These are phyloP conservation scores for Malassezia pachydermatis DNA, from an alignment of 1,284 basidiomycete genomes.

Conservation along the genomic window DNA sequence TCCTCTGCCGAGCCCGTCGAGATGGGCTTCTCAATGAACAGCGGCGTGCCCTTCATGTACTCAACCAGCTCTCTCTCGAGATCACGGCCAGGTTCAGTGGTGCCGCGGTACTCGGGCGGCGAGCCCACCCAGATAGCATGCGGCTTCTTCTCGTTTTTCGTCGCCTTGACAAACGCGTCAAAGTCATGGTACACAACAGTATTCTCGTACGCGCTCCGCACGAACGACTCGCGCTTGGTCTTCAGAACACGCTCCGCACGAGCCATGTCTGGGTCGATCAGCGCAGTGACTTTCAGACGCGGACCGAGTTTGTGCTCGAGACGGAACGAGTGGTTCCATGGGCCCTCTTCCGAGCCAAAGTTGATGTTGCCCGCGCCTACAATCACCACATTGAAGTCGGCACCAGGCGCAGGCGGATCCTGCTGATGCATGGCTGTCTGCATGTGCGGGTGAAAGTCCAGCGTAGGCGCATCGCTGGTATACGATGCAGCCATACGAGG, in stretches of 20 bases:
- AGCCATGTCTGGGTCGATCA: conserved; percentile 79
- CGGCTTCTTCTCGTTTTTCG: conserved; percentile 52
- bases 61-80: conserved; percentile 82
- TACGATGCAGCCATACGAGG: too few species aligned
- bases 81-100: conserved; percentile 58
- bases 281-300: conserved; percentile 85
- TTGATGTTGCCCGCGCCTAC: conserved; percentile 46
- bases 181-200: conserved; percentile 78
- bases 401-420: conserved; percentile 40
- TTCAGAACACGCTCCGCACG: conserved; percentile 71
- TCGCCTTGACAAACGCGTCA: conserved; percentile 67
- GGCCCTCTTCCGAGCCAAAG: conserved; percentile 45
- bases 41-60: conserved; percentile 60
- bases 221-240: conserved; percentile 87
- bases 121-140: conserved; percentile 77
- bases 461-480: conserved; percentile 2
- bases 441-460: conserved; percentile 36
- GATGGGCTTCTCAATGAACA: conserved; percentile 91
- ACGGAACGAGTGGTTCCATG: conserved; percentile 48
- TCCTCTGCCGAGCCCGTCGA: conserved; percentile 63
- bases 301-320: conserved; percentile 68
- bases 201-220: conserved; percentile 81
- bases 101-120: conserved; percentile 74
- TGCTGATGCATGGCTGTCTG: conserved; percentile 47
- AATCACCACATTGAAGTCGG: conserved; percentile 46